Base-by-base conservation (phyloP, 2,329 filamentous ascomycete genomes). In the Neopestalotiopsis sp. region DNA sequence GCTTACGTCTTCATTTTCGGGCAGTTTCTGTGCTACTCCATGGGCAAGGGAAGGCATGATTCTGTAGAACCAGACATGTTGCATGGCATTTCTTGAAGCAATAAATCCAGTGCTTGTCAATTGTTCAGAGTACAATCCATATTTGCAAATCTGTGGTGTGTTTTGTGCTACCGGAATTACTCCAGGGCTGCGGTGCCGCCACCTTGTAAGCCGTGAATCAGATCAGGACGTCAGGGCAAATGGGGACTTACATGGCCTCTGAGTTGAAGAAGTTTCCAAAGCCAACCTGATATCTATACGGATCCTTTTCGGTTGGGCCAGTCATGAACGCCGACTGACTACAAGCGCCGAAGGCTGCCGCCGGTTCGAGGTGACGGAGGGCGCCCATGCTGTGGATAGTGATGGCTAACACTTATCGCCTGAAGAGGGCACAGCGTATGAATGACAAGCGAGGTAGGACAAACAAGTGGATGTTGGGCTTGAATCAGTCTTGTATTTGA, bases 31-130 rank as follows among this genome's bases (percentile, higher is more conserved):
- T 4, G 72, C 53, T 42, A 32, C 24, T 3, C 70, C 70, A 28
- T 74, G 73, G n/a, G 73, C 74, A 38, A 77, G 75, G 5, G 76
- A 76, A 17, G 77, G 76, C 38, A 73, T 70, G 61, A 77, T 76
- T 53, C 75, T 76, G 61, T 78, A 78, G 63, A 78, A 76, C 76
- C 76, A 77, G n/a, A 76, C 74, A 69, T 77, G 69, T 14, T 74
- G 74, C 45, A 70, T 67, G 1, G 71, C 65, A 12, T 68, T 70
- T 20, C 76, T 69, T 17, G 75, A 70, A 13, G 75, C 70, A 12
- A 76, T 69, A 66, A 78, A 77, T 0, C 74, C 69, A 28, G 75
- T 74, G 49, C 75, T 75, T 62, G 76, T 78, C 38, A 78, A 68
- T 61, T 77, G 76, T 67, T 78, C 76, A 5, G 76, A 74, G 42